These are phyloP conservation scores for Termitomyces bulborhizus DNA, from an alignment of 768 basidiomycete species.

Conservation along the genomic window DNA sequence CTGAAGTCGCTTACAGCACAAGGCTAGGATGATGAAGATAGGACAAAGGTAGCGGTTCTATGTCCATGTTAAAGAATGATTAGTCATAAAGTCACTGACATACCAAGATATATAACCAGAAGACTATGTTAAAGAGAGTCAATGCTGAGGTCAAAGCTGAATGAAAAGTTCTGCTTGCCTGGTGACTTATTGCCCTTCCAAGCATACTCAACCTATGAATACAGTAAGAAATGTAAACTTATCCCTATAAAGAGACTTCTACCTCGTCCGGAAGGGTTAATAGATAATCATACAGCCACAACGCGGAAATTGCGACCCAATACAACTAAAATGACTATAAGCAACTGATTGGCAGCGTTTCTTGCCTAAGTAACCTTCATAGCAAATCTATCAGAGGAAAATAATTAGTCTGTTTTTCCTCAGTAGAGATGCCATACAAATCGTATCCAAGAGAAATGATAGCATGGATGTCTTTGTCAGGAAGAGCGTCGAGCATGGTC, in stretches of 20 bases:
- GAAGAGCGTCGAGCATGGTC: too few relatives aligned
- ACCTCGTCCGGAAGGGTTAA: conserved; percentile 12
- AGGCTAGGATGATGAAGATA: conserved; percentile 8
- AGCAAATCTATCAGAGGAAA: not conserved
- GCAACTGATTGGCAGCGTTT: too few relatives aligned
- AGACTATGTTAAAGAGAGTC: not conserved
- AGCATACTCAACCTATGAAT: conserved; percentile 1
- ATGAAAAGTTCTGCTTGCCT: not conserved
- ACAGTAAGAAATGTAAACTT: too few relatives aligned
- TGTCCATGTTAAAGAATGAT: too few relatives aligned
- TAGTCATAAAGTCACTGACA: not conserved
- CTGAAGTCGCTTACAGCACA: conserved; percentile 3
- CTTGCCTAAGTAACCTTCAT: not conserved
- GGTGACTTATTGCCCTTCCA: conserved; percentile 4
- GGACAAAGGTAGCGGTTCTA: conserved; percentile 15
- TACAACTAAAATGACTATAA: conserved; percentile 1
- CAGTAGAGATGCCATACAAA: too few relatives aligned
- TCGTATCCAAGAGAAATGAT: too few relatives aligned
- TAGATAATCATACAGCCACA: conserved; percentile 14
- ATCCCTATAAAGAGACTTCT: too few relatives aligned
- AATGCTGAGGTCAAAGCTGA: too few relatives aligned
- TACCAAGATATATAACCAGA: conserved; percentile 6
- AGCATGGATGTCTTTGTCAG: too few relatives aligned
- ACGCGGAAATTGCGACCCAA: conserved; percentile 11
- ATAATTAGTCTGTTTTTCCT: not conserved